phyloP scores from a whole-genome alignment of 1,139 yeast species.

The Blastobotrys proliferans region DNA sequence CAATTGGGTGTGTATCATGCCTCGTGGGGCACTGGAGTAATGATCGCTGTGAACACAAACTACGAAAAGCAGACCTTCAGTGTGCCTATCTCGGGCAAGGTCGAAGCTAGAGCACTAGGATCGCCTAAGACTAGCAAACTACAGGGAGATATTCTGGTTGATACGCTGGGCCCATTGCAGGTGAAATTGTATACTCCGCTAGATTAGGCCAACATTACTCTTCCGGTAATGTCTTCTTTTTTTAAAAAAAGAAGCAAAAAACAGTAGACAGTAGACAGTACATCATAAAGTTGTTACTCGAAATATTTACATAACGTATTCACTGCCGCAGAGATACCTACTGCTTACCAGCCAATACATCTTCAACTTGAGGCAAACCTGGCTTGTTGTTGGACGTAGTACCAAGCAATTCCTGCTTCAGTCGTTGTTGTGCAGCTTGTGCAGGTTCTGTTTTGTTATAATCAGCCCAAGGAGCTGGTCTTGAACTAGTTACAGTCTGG shows the following conservation, averaged over 20 bases:
- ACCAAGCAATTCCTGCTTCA: slow-evolving; percentile 26
- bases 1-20: neutral
- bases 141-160: neutral
- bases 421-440: slow-evolving; percentile 12
- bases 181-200: slow-evolving; percentile 1
- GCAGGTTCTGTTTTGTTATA: neutral
- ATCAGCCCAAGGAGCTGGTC: slow-evolving; percentile 5
- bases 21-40: neutral
- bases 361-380: slow-evolving; percentile 46
- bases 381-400: slow-evolving; percentile 41
- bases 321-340: no score
- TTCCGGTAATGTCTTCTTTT: no score
- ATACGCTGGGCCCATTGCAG: neutral
- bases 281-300: no score
- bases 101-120: neutral
- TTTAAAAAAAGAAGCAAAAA: no score
- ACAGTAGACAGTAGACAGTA: no score
- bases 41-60: neutral
- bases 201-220: no score
- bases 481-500: slow-evolving; percentile 7
- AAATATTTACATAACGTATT: no score
- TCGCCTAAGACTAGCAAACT: neutral
- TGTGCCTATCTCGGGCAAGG: neutral
- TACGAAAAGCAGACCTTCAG: neutral
- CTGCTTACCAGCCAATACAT: slow-evolving; percentile 30